Percentiles rank a stretch among this genome's conserved stretches.
Conservation (phyloP, 192 early-diverging fungal species). For the Coemansia sp. region DNA sequence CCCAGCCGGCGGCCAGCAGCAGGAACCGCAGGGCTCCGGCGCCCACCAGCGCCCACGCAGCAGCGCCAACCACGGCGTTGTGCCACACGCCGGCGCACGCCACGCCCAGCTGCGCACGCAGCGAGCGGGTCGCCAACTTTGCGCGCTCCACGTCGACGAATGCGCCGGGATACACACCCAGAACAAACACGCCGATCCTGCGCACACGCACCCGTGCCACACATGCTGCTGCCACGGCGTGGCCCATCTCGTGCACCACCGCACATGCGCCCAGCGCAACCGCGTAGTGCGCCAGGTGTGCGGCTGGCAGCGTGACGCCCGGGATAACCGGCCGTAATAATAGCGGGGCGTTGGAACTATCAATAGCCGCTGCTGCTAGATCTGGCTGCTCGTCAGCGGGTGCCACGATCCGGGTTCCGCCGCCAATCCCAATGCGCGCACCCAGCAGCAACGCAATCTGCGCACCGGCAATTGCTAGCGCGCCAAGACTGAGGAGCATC, state of each 20-base stretch:
- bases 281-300: conserved; percentile 36
- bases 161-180: conserved; percentile 42
- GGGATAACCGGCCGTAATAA: conserved; percentile 39
- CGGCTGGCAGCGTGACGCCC: conserved; percentile 39
- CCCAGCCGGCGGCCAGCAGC: conserved; percentile 21
- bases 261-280: conserved; percentile 26
- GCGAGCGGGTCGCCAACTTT: conserved; percentile 16
- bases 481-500: conserved; percentile 22
- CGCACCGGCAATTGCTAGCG: conserved; percentile 15
- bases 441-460: conserved; percentile 20
- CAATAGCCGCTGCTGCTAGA: neutral
- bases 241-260: conserved; percentile 39
- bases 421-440: neutral
- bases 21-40: conserved; percentile 21
- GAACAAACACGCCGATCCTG: conserved; percentile 28
- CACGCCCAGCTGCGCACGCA: conserved; percentile 20
- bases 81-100: conserved; percentile 53
- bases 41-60: conserved; percentile 30
- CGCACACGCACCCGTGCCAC: conserved; percentile 13
- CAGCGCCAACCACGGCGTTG: conserved; percentile 27
- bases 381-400: neutral
- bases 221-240: conserved; percentile 34
- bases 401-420: too few relatives aligned
- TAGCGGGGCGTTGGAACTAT: neutral
- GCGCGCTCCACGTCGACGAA: conserved; percentile 41